phyloP scores from a whole-genome alignment of 2,329 filamentous ascomycete genomes.

The Trichophyton simii region DNA sequence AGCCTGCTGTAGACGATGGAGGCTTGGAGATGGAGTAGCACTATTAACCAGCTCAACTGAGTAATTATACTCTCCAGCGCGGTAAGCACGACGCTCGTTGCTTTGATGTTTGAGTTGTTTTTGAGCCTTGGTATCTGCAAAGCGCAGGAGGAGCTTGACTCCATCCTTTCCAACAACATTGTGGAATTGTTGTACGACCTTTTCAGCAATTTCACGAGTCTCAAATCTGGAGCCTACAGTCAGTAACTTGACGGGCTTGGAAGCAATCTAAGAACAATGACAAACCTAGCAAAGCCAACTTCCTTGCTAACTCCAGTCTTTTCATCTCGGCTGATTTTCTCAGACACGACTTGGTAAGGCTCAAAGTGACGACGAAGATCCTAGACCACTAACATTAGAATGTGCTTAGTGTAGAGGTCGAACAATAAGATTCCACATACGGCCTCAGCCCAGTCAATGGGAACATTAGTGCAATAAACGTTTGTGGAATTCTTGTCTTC shows the following conservation, averaged over 20 bases:
- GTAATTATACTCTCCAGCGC: constrained; percentile 82
- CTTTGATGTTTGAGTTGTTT: constrained; percentile 95
- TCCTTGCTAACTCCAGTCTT: constrained; percentile 82
- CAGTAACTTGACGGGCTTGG: not conserved
- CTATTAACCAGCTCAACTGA: constrained; percentile 37
- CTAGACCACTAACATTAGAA: constrained; percentile 34
- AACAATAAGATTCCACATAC: constrained; percentile 39
- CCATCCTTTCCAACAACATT: constrained; percentile 67
- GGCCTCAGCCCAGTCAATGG: constrained; percentile 80
- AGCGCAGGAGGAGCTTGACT: constrained; percentile 82
- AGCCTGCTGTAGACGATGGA: constrained; percentile 30
- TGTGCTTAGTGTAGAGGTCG: constrained; percentile 7
- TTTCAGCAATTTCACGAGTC: constrained; percentile 73
- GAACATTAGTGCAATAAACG: constrained; percentile 93
- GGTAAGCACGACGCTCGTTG: constrained; percentile 86
- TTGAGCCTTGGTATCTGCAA: constrained; percentile 90
- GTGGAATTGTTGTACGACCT: constrained; percentile 77
- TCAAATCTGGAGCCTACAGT: constrained; percentile 55
- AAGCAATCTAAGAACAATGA: not conserved
- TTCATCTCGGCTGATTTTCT: constrained; percentile 85
- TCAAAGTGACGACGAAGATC: constrained; percentile 54
- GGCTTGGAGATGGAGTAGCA: constrained; percentile 32
- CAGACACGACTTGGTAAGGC: constrained; percentile 61
- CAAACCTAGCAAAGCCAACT: constrained; percentile 87
- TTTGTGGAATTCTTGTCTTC: constrained; percentile 85